phyloP scores from a whole-genome alignment of 2,329 filamentous ascomycete species.

The Aspergillus thermomutatus region DNA sequence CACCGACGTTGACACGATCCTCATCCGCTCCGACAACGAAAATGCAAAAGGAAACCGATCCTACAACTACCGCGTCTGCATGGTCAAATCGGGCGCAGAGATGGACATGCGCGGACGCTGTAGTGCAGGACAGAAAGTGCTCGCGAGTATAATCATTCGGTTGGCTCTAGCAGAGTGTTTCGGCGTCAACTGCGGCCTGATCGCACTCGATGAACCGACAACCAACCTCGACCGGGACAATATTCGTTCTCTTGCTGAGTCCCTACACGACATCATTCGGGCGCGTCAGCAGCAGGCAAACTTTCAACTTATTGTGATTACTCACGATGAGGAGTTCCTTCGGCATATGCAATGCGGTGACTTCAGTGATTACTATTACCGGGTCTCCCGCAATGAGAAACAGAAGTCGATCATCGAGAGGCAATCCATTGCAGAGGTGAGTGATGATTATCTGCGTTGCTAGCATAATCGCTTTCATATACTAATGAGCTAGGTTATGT shows the following conservation, averaged over 20 bases:
- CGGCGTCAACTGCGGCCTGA: constrained; percentile 90
- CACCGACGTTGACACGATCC: constrained; percentile 93
- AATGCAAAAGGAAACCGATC: constrained; percentile 68
- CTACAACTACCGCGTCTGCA: constrained; percentile 97
- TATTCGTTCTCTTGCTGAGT: constrained; percentile 81
- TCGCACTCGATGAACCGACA: constrained; percentile 94
- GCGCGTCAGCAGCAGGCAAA: constrained; percentile 80
- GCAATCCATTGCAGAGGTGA: constrained; percentile 51
- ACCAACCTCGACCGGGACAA: constrained; percentile 96
- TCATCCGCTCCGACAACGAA: constrained; percentile 90
- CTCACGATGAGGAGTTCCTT: constrained; percentile 95
- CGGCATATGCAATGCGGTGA: constrained; percentile 90
- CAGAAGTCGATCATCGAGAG: constrained; percentile 86
- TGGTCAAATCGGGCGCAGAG: constrained; percentile 95
- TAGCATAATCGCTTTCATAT: background rate
- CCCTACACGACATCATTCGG: constrained; percentile 82
- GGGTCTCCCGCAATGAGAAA: constrained; percentile 74
- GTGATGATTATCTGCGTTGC: constrained; percentile 6
- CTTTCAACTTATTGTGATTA: constrained; percentile 98
- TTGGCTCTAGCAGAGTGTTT: constrained; percentile 95
- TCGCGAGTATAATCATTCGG: constrained; percentile 96
- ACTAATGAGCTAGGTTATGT: background rate
- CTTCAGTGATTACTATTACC: constrained; percentile 88
- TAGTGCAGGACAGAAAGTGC: constrained; percentile 92
- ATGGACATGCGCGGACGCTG: constrained; percentile 99